Conservation (phyloP, 75 land plant species). For the Gnetum montanum region DNA sequence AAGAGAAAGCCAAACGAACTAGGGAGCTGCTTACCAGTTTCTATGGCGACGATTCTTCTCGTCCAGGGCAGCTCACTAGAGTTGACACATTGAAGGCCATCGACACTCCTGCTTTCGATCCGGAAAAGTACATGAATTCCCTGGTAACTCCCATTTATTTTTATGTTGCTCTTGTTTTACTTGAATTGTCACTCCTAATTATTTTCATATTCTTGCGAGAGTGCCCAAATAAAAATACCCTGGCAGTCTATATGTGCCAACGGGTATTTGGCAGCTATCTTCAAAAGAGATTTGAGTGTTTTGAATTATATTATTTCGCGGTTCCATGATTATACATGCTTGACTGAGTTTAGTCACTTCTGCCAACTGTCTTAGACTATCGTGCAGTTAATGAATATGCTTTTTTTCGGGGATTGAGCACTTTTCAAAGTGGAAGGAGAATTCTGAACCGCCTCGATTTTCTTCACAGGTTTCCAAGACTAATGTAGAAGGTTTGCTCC, state of each 20-base stretch:
- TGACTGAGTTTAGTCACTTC: not conserved
- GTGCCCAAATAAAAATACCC: not conserved
- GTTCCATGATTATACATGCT: no score
- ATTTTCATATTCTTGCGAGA: constrained; percentile 3
- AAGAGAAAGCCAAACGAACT: constrained; percentile 78
- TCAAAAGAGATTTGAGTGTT: no score
- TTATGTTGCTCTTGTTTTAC: not conserved
- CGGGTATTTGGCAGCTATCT: not conserved
- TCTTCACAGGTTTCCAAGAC: constrained; percentile 61
- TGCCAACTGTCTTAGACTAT: no score
- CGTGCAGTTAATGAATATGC: no score
- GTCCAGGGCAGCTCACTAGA: constrained; percentile 3
- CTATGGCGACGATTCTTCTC: constrained; percentile 47
- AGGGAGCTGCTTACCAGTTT: constrained; percentile 91
- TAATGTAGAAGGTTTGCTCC: constrained; percentile 72
- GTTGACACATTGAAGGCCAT: constrained; percentile 50
- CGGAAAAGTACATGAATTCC: constrained; percentile 72
- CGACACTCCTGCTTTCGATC: constrained; percentile 68
- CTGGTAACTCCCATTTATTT: constrained; percentile 52
- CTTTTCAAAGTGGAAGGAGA: no score
- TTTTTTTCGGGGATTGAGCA: no score
- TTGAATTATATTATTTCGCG: no score
- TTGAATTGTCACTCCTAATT: not conserved
- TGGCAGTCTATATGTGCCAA: not conserved
- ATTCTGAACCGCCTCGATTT: no score